Evolutionary conservation across 345 rosid species (phyloP), one percentile per base, ranked within the genome.

Genomic region (Dovyalis caffra): DNA sequence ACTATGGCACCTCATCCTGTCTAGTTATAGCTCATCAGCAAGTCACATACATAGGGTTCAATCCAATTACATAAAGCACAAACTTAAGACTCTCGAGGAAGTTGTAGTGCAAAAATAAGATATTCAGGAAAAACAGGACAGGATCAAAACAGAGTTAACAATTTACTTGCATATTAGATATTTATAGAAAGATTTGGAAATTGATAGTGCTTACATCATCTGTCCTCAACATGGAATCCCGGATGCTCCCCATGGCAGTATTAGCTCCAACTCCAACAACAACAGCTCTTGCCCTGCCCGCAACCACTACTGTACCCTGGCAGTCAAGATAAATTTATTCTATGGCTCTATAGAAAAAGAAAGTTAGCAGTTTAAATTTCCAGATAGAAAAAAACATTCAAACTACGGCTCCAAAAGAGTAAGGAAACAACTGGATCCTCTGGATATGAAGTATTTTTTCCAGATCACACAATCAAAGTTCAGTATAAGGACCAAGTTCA

Each of bases 191-290:
- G 68, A 70, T n/a, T 16, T 49, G 67, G 64, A 81, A 69, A 45
- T 23, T 67, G 26, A 35, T 29, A 64, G 6, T 53, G 69, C 93
- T 85, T 87, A 93, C 99, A 82, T 95, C 97, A 77, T 87, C 98
- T 63, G 97, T 90, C 57, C 74, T 96, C 90, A 93, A 80, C 98
- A 95, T 93, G 51, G 98, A 93, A 83, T 93, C 98, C 12, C 91
- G 97, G 83, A 95, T 95, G 90, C 88, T 93, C 64, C 99, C 99
- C 99, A 95, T 95, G 33, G 99, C 98, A 66, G 98, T 93, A 84
- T 91, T 93, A 51, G 98, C 80, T 80, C 99, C 99, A 83, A 95
- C 92, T 81, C 97, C 97, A 72, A 80, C 85, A 76, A 95, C 99
- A 79, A 93, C 81, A 80, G 99, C 98, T 84, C 99, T 93, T 75